Evolutionary conservation across 257 asterid genomes (phyloP), one percentile per base, ranked within the genome.

Genomic region (Solanum medicagineum): DNA sequence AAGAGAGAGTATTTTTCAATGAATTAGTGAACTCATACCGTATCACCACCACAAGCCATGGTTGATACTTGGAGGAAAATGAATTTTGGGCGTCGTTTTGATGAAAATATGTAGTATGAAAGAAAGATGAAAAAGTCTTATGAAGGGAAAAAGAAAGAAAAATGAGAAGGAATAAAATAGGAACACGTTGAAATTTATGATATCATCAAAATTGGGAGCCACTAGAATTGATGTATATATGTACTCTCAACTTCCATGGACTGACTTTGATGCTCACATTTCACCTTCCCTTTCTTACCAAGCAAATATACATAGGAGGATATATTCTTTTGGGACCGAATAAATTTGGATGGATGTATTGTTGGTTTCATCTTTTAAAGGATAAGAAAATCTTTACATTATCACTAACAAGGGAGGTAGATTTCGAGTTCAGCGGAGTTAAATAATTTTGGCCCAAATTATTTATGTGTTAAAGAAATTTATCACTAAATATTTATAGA

Each of bases 41-140:
- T 82, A 9, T 6, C 73, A 82, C 74, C 85, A 24, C 73, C 73
- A 60, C 24, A 77, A 24, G 42, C 85, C 85, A 82, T 82, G 77
- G 45, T 29, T 82, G 73, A 57, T 57, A 29, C 22, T 54, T 29
- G 20, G 6, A 22, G 42, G 22, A 82, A 8, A 42, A 42, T 62
- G 85, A 16, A 24, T 15, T 77, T 1, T 45, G 7, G 42, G 56
- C 6, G 9, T 81, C 8, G 42, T 17, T 40, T 40, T 45, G 45
- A 12, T 81, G 1, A 20, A 16, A 57, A 63, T 24, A 63, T 63
- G 12, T 40, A 22, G 14, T 55, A 36, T 81, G 57, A n/a, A 47
- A 4, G 81, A 14, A 74, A 73, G 56, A 12, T n/a, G 42, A 81
- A 32, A 59, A 54, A 32, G 20, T 10, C 19, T 80, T 80, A 19